Evolutionary conservation across 768 basidiomycete species (phyloP), one percentile per base, ranked within the genome.

Genomic region (Podaxis sp.): DNA sequence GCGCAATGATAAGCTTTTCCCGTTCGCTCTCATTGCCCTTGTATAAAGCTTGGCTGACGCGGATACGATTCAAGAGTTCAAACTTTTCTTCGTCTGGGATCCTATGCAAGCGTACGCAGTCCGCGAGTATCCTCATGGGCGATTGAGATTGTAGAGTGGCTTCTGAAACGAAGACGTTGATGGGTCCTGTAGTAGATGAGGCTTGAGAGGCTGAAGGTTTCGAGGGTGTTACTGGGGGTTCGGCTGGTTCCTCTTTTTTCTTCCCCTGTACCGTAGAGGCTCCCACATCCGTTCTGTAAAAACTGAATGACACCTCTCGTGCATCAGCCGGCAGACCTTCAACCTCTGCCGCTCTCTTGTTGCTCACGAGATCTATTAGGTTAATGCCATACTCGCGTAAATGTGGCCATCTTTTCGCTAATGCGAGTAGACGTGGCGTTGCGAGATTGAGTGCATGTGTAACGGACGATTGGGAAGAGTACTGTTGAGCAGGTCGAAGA

Each of bases 401-500:
- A 71, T 88, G 85, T 11, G 91, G 85, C 91, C 93, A 96, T 58
- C 91, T 86, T 68, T 89, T 92, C 7, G 90, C 89, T 38, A 99
- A 85, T 22, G 89, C 88, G 64, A 91, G 85, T 12, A 98, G 82
- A 57, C 92, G 89, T 61, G 87, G 83, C 2, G 88, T 91, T 39
- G 89, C 93, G 63, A 92, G 90, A 74, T 83, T 90, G n/a, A 93
- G 82, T 1, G 88, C 87, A 67, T 90, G 86, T 44, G 92, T 89
- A 57, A 96, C 88, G 12, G 93, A 87, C 8, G 91, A 89, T 68
- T 93, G 90, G 13, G 89, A 86, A 7, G 93, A 95, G 73, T 97
- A 99, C 72, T 98, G 96, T 70, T 98, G 96, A 3, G 94, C 89
- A 2, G 96, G 96, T 36, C 97, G 90, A 30, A 98, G 84, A 54